phyloP scores from a whole-genome alignment of 2,329 filamentous ascomycete species.

The Trichophyton mentagrophytes region DNA sequence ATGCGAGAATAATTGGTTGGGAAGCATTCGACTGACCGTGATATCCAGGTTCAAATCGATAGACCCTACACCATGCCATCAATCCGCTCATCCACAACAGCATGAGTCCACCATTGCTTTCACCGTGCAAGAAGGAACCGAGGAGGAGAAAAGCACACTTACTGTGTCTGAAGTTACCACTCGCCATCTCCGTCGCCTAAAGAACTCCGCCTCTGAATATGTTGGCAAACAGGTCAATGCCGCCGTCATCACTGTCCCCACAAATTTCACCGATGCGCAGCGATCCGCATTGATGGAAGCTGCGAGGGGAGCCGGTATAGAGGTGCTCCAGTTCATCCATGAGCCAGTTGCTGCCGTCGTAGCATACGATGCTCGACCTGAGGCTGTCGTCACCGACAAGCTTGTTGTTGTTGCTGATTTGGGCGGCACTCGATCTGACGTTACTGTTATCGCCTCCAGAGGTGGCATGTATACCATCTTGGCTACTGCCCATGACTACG shows the following conservation, averaged over 20 bases:
- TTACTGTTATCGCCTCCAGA: constrained; percentile 77
- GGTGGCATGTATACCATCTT: constrained; percentile 94
- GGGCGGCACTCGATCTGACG: constrained; percentile 83
- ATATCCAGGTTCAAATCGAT: constrained; percentile 69
- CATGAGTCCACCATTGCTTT: constrained; percentile 62
- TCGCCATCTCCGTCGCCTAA: constrained; percentile 70
- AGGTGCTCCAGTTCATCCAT: constrained; percentile 83
- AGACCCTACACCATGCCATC: constrained; percentile 88
- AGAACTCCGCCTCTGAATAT: constrained; percentile 76
- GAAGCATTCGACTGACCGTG: not conserved
- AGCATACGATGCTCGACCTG: constrained; percentile 78
- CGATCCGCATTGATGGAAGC: constrained; percentile 66
- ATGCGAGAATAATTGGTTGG: not conserved
- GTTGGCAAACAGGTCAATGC: constrained; percentile 86
- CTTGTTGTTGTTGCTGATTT: constrained; percentile 82
- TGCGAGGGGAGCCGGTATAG: constrained; percentile 66
- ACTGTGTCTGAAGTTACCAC: constrained; percentile 70
- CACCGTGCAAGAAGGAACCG: constrained; percentile 62
- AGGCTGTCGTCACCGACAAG: constrained; percentile 67
- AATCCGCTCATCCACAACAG: constrained; percentile 79
- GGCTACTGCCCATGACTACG: constrained; percentile 89
- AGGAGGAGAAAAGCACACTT: constrained; percentile 54
- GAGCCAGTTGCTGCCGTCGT: constrained; percentile 82
- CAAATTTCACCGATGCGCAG: constrained; percentile 82
- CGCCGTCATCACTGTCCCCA: constrained; percentile 88